Percentiles rank a stretch among this genome's conserved stretches.
phyloP scores from a whole-genome alignment of 176 grass and related monocot species.

The Saccharum officinarum region DNA sequence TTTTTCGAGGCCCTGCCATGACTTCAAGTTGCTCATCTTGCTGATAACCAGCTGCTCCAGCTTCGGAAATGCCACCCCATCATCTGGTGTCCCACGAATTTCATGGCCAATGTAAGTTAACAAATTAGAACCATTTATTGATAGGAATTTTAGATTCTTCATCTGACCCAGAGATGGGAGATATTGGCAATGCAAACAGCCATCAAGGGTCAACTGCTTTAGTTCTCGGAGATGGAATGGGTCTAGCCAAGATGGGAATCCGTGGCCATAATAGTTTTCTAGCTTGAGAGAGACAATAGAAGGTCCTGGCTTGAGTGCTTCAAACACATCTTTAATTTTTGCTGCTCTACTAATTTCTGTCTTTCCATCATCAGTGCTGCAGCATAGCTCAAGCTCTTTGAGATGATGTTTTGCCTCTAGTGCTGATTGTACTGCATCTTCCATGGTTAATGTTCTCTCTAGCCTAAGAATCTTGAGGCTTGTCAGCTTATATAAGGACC shows the following conservation, averaged over 20 bases:
- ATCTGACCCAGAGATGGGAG: slow-evolving; percentile 54
- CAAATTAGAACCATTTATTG: slow-evolving; percentile 35
- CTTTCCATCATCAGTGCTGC: slow-evolving; percentile 7
- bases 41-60: slow-evolving; percentile 47
- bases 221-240: slow-evolving; percentile 7
- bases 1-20: slow-evolving; percentile 30
- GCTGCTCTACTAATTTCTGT: slow-evolving; percentile 1
- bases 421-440: slow-evolving; percentile 28
- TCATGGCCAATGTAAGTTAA: slow-evolving; percentile 30
- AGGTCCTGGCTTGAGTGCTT: slow-evolving; percentile 43
- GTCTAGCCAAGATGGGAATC: slow-evolving; percentile 54
- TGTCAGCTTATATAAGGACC: slow-evolving; percentile 39
- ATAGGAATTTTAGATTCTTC: slow-evolving; percentile 37
- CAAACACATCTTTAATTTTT: slow-evolving; percentile 43
- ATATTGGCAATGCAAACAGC: slow-evolving; percentile 28
- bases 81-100: slow-evolving; percentile 16
- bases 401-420: slow-evolving; percentile 38
- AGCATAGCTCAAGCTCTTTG: slow-evolving; percentile 48
- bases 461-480: slow-evolving; percentile 52
- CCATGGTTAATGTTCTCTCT: slow-evolving; percentile 11
- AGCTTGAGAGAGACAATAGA: slow-evolving; percentile 51
- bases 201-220: slow-evolving; percentile 35
- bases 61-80: slow-evolving; percentile 52
- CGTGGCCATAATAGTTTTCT: slow-evolving; percentile 43
- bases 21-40: slow-evolving; percentile 45